Evolutionary conservation across 768 basidiomycete genomes (phyloP).

Genomic region (Trametes cubensis): DNA sequence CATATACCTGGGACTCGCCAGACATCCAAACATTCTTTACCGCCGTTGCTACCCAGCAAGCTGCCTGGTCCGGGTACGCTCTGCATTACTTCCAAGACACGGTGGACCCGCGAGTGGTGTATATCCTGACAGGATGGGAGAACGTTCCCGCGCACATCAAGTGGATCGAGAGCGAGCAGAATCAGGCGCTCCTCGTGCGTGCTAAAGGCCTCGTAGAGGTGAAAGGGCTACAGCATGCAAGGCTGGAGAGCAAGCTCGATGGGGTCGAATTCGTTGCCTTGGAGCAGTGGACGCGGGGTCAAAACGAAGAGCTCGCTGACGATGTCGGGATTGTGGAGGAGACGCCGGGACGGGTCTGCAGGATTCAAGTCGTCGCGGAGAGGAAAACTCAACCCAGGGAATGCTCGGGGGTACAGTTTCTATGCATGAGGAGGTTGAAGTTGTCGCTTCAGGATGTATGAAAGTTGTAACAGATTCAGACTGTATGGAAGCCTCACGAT

Average conservation of each 20-base stretch:
- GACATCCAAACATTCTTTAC: conserved; percentile 36
- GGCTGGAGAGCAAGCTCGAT: conserved; percentile 31
- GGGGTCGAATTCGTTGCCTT: neutral
- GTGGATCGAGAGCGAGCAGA: conserved; percentile 46
- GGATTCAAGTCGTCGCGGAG: conserved; percentile 4
- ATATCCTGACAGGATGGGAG: conserved; percentile 50
- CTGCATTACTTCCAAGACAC: conserved; percentile 43
- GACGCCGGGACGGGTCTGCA: neutral
- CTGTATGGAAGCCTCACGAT: too few relatives aligned
- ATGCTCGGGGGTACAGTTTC: neutral
- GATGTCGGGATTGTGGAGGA: conserved; percentile 8
- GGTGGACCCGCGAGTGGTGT: conserved; percentile 31
- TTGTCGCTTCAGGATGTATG: too few relatives aligned
- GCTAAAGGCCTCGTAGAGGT: conserved; percentile 38
- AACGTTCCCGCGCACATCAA: conserved; percentile 43
- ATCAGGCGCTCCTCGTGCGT: conserved; percentile 40
- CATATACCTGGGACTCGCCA: conserved; percentile 35
- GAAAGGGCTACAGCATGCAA: conserved; percentile 42
- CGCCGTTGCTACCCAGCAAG: conserved; percentile 39
- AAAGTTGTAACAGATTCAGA: too few relatives aligned
- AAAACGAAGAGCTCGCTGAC: neutral
- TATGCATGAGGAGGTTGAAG: neutral
- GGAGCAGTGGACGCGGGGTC: conserved; percentile 3
- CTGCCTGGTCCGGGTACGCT: conserved; percentile 45
- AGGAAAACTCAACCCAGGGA: neutral